Percentiles rank a stretch among this genome's conserved stretches.
These are phyloP conservation scores for Erigeron canadensis DNA, from an alignment of 129 eudicot species.

Conservation along the genomic window DNA sequence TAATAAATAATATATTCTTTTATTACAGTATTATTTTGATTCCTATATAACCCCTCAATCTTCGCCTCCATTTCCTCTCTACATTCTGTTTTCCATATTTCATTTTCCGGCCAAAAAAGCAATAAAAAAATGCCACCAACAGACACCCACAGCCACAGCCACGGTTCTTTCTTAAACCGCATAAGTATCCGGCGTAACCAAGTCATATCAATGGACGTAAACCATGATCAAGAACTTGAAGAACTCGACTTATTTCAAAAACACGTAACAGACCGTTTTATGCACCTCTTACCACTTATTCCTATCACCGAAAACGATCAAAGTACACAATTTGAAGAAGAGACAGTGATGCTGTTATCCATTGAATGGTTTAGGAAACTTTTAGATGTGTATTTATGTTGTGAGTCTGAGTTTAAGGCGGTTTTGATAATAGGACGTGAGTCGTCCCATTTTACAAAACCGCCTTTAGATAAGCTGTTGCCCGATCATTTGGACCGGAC, in stretches of 20 bases:
- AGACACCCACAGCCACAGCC: constrained; percentile 59
- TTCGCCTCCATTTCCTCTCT: constrained; percentile 22
- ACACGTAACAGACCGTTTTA: constrained; percentile 65
- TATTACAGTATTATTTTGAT: too few species aligned
- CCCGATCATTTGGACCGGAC: constrained; percentile 75
- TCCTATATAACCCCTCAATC: constrained; percentile 34
- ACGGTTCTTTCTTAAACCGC: constrained; percentile 72
- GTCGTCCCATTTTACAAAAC: constrained; percentile 48
- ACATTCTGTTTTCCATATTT: not conserved
- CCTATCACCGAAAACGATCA: not conserved
- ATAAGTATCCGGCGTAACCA: constrained; percentile 93
- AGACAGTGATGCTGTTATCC: constrained; percentile 48
- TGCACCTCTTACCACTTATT: constrained; percentile 46
- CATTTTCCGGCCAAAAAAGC: constrained; percentile 12
- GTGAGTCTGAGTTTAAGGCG: constrained; percentile 82
- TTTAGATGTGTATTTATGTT: constrained; percentile 67
- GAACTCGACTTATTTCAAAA: constrained; percentile 67
- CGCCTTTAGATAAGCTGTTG: constrained; percentile 71
- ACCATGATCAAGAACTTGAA: constrained; percentile 65
- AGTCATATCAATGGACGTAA: constrained; percentile 36
- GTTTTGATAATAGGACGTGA: constrained; percentile 66
- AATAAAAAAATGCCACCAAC: constrained; percentile 51
- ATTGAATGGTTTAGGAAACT: constrained; percentile 67
- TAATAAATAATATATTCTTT: too few species aligned
- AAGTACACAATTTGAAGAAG: not conserved